Base-by-base conservation (phyloP, 495 filamentous ascomycete species). In the Neurospora terricola region DNA sequence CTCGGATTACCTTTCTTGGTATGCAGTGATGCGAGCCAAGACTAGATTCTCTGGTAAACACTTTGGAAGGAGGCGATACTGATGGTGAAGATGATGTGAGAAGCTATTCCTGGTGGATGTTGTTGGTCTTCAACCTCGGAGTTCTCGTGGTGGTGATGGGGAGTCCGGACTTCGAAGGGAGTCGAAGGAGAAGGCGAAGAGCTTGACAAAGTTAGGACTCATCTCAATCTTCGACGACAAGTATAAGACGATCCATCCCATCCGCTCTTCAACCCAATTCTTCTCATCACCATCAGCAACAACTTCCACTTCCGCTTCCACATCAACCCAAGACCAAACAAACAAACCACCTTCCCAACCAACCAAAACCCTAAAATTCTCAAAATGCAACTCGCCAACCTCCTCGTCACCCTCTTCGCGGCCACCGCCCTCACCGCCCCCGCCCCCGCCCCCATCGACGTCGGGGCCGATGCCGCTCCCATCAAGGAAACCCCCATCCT, bases 331-430 rank as follows among this genome's bases (percentile, higher is more conserved):
- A 69, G 9, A 66, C n/a, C 69, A 42, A 73, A 4, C 39, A 18
- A 27, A 40, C 10, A 70, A 71, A 48, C 38, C 59, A 18, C 16
- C 21, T 37, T 45, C 34, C 70, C 23, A 40, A 43, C 71, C 21
- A 27, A 72, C 16, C 40, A 36, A 72, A 10, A 40, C 62, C 38
- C 21, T 2, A 9, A 30, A 72, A 48, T 14, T 45, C 21, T 70
- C 75, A 77, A 73, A 71, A 77, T 77, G 76, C 75, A 76, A 12
- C 73, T 77, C 72, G n/a, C 43, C 66, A 76, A 36, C 70, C 18
- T 75, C 71, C 36, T 74, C 72, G 0, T 23, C 16, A 10, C 68
- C 69, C 38, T 72, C 75, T 9, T 71, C 48, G 14, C 30, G 30
- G 30, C 69, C 70, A 21, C 69, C 59, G 12, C 72, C 16, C 4